These are phyloP conservation scores for Urtica urens DNA, from an alignment of 306 rosid species.

Conservation along the genomic window DNA sequence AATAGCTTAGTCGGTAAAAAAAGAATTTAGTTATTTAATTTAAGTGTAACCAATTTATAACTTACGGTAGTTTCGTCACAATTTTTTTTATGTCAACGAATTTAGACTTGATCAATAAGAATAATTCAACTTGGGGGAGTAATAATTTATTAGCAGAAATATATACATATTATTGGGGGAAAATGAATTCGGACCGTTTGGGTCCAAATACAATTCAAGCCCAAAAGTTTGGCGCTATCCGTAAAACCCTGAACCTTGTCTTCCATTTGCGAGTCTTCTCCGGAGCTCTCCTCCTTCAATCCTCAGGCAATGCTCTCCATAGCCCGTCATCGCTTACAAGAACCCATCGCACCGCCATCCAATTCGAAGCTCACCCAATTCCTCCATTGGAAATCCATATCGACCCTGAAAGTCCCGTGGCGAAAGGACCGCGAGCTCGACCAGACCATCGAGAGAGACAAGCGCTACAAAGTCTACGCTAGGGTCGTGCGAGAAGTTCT, in stretches of 20 bases:
- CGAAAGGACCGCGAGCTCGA: constrained; percentile 65
- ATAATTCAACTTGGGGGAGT: too few species aligned
- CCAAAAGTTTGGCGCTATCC: too few species aligned
- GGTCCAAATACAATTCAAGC: too few species aligned
- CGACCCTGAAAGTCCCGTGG: constrained; percentile 78
- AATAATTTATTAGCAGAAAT: too few species aligned
- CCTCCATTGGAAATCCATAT: constrained; percentile 23
- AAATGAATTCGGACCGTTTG: too few species aligned
- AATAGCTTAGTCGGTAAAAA: too few species aligned
- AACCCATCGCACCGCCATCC: neutral
- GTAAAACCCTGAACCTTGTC: neutral
- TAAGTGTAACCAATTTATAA: too few species aligned
- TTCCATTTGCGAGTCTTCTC: neutral
- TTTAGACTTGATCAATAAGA: too few species aligned
- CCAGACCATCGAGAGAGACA: constrained; percentile 59
- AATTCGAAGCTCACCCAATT: constrained; percentile 14
- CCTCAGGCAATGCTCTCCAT: constrained; percentile 38
- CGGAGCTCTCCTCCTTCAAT: neutral
- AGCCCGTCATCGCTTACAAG: constrained; percentile 17
- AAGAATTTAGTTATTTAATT: too few species aligned
- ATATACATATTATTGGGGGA: too few species aligned
- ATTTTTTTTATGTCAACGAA: too few species aligned
- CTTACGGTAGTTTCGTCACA: too few species aligned
- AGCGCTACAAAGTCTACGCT: constrained; percentile 42
- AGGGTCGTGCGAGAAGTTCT: constrained; percentile 56